phyloP scores from a whole-genome alignment of 75 land plant genomes.

The Pseudotsuga menziesii region DNA sequence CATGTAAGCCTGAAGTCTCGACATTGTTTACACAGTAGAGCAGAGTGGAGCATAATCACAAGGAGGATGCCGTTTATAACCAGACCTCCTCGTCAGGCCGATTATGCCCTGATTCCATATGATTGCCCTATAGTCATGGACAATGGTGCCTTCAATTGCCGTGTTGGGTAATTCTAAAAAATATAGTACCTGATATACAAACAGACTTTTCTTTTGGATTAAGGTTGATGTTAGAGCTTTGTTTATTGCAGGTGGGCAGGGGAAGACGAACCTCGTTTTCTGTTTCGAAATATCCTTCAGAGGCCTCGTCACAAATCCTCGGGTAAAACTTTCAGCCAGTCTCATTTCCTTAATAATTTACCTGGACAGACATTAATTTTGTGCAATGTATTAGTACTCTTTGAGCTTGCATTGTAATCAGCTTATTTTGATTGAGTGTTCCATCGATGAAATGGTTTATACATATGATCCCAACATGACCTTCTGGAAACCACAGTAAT shows the following conservation, averaged over 20 bases:
- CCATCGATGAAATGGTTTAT: background rate
- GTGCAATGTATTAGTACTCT: background rate
- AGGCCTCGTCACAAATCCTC: constrained; percentile 85
- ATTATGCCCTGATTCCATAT: constrained; percentile 45
- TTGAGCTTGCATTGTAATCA: background rate
- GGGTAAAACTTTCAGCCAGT: constrained; percentile 26
- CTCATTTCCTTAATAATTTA: background rate
- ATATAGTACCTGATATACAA: background rate
- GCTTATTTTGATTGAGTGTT: background rate
- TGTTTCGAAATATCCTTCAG: constrained; percentile 79
- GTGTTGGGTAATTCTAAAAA: constrained; percentile 67
- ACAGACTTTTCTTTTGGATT: background rate
- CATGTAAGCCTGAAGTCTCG: background rate
- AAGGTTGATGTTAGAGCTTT: background rate
- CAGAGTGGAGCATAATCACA: background rate
- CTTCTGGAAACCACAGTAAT: background rate
- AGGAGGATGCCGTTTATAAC: constrained; percentile 35
- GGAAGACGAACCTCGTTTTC: constrained; percentile 77
- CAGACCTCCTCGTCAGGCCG: constrained; percentile 52
- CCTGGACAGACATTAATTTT: background rate
- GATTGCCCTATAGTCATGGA: constrained; percentile 81
- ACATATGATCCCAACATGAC: background rate
- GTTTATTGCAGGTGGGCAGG: constrained; percentile 82
- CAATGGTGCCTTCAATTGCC: constrained; percentile 82
- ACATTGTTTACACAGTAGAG: background rate